These are phyloP conservation scores for Crithidia acanthocephali DNA, from an alignment of 208 protist genomes.

Conservation along the genomic window DNA sequence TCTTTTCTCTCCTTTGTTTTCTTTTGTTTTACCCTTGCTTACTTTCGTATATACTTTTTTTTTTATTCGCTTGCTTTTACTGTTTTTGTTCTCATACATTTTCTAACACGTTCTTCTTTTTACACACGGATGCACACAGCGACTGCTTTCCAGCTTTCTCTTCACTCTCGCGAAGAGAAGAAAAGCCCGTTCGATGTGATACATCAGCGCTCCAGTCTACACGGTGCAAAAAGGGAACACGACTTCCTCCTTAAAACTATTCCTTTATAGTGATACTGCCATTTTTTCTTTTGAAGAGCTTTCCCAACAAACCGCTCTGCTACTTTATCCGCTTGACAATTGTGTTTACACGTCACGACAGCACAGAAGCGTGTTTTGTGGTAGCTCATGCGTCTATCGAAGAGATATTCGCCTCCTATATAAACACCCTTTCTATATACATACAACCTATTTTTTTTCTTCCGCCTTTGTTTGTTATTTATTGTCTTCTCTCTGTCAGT, in stretches of 20 bases:
- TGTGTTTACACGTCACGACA: too few relatives aligned
- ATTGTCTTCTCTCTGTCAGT: too few relatives aligned
- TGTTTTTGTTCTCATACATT: neutral
- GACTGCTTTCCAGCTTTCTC: neutral
- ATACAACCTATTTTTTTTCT: conserved; percentile 13
- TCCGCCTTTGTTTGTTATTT: neutral
- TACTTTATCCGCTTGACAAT: too few relatives aligned
- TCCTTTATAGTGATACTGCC: neutral
- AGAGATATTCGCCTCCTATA: too few relatives aligned
- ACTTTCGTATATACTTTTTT: neutral
- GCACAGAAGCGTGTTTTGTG: too few relatives aligned
- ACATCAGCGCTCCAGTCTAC: neutral
- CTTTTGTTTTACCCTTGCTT: neutral
- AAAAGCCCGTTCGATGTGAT: neutral
- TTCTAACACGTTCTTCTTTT: neutral
- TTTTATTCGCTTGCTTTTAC: neutral
- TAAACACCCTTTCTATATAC: neutral
- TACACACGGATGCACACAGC: neutral
- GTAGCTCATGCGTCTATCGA: too few relatives aligned
- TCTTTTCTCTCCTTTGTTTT: too few relatives aligned
- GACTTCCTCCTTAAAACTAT: too few relatives aligned
- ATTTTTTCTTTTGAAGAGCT: too few relatives aligned
- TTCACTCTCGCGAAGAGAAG: neutral
- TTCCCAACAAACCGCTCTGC: too few relatives aligned
- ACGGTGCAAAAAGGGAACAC: neutral